Evolutionary conservation across 1,284 basidiomycete species (phyloP), one percentile per base, ranked within the genome.

Genomic region (Sporisorium iseilematis-ciliati): DNA sequence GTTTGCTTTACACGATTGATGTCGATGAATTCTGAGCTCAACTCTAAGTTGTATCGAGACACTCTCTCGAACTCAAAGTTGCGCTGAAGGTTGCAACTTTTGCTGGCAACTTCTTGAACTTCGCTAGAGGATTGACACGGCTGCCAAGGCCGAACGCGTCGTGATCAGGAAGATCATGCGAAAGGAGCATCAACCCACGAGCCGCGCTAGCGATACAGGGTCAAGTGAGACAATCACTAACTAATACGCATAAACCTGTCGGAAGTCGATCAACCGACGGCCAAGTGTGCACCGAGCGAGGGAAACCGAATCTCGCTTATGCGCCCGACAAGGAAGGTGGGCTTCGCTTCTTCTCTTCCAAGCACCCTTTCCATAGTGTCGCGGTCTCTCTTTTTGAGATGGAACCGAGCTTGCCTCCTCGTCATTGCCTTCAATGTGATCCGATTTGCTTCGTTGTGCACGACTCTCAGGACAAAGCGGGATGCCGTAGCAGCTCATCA

Each of bases 211-310:
- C 35, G 35, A 38, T 38, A 38, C 35, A 38, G 35, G 35, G 35
- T 38, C 35, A 35, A 25, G 20, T 11, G 51, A 52, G 38, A 52
- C 35, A 35, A 52, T 8, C 51, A 51, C 43, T 49, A 14, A 51
- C 43, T 49, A 38, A 45, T 1, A 60, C 42, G 64, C 57, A 66
- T 52, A 25, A 52, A 42, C 25, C 58, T 67, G 58, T 67, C 65
- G 65, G 58, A 67, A 67, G 65, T 14, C 51, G 58, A 61, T 61
- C 65, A 61, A 56, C 65, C 58, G 65, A 61, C 58, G 65, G 48
- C 31, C 18, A 31, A 20, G 26, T 26, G 26, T 26, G 42, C 43
- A 43, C 54, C 49, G 58, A 35, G 49, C 35, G 29, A 46, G 55
- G 38, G 29, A 25, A 66, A 45, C 35, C 14, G 7, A 26, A 29